phyloP scores from a whole-genome alignment of 140 eudicot genomes.

The Erigeron philadelphicus region DNA sequence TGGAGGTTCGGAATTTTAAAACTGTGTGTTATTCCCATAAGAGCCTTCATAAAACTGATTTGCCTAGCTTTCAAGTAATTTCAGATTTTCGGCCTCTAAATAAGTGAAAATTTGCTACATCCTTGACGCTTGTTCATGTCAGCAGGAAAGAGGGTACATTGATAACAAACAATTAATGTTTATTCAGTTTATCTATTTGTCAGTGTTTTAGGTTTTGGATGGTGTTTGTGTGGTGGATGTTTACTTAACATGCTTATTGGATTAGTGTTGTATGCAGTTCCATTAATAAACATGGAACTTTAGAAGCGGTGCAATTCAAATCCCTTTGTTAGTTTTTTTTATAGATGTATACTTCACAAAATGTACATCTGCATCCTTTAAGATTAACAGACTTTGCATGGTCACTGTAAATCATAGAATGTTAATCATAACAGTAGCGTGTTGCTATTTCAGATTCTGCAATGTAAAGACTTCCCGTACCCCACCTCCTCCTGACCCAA shows the following conservation, averaged over 20 bases:
- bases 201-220: too few species aligned
- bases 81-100: not conserved
- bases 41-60: too few species aligned
- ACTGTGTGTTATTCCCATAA: too few species aligned
- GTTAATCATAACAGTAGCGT: not conserved
- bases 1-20: too few species aligned
- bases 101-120: too few species aligned
- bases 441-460: constrained; percentile 61
- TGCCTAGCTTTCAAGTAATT: too few species aligned
- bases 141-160: too few species aligned
- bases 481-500: constrained; percentile 95
- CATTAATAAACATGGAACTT: not conserved
- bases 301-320: not conserved
- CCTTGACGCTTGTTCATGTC: too few species aligned
- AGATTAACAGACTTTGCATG: not conserved
- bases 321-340: not conserved
- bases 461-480: constrained; percentile 86
- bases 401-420: not conserved
- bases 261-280: not conserved
- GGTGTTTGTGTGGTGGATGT: not conserved
- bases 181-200: too few species aligned
- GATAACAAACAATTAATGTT: too few species aligned
- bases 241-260: not conserved
- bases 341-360: not conserved
- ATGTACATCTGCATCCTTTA: not conserved